A percentile compares a stretch with the other conserved stretches of the same genome.
These are phyloP conservation scores for Austroboletus niveus DNA, from an alignment of 1,284 basidiomycete genomes.

Conservation along the genomic window DNA sequence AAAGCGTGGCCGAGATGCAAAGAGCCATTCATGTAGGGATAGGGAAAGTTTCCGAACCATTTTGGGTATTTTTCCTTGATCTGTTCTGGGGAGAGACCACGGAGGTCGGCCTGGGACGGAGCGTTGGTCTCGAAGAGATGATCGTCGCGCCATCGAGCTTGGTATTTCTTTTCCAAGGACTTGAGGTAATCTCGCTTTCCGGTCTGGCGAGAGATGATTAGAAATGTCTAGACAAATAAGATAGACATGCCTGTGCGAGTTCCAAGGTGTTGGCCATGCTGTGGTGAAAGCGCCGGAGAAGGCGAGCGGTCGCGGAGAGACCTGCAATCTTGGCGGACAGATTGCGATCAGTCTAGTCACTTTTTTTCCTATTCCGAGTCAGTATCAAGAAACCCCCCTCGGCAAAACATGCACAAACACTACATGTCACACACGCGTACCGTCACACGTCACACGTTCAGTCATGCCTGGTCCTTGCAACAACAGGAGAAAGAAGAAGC, in stretches of 20 bases:
- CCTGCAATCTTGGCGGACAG: slow-evolving; percentile 25
- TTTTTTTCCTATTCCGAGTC: slow-evolving; percentile 19
- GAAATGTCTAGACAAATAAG: neutral
- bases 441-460: slow-evolving; percentile 31
- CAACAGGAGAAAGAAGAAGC: slow-evolving; percentile 40
- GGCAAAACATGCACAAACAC: slow-evolving; percentile 22
- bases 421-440: slow-evolving; percentile 30
- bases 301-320: slow-evolving; percentile 26
- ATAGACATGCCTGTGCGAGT: slow-evolving; percentile 46
- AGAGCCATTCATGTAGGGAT: slow-evolving; percentile 98
- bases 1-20: slow-evolving; percentile 98
- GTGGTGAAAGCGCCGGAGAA: slow-evolving; percentile 31
- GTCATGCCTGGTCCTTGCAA: slow-evolving; percentile 50
- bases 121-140: slow-evolving; percentile 83
- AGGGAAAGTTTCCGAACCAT: slow-evolving; percentile 97
- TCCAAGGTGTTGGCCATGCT: slow-evolving; percentile 55
- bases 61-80: slow-evolving; percentile 81
- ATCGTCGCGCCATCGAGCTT: slow-evolving; percentile 74
- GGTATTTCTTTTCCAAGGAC: slow-evolving; percentile 82
- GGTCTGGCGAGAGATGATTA: slow-evolving; percentile 53
- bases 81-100: slow-evolving; percentile 61
- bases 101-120: slow-evolving; percentile 65
- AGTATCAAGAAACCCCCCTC: slow-evolving; percentile 9
- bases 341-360: slow-evolving; percentile 23
- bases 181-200: slow-evolving; percentile 89